Base-by-base conservation (phyloP, 2,329 filamentous ascomycete species). In the Diaporthe eres region DNA sequence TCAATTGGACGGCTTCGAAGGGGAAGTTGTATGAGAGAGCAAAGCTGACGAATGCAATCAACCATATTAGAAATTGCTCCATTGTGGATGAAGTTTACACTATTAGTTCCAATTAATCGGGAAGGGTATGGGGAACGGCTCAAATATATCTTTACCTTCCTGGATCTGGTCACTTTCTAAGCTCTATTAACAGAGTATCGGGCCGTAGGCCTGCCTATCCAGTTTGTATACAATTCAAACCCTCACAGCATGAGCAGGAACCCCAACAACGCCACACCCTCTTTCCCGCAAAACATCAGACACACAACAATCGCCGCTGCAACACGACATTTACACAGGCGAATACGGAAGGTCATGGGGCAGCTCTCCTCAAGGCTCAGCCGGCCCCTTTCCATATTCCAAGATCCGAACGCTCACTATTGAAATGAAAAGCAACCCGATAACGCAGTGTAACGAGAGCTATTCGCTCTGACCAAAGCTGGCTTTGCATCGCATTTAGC, bases 1-100 rank as follows among this genome's bases (percentile, higher is more conserved):
- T 73, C 31, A 73, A 51, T 17, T 60, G 51, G 34, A n/a, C 28
- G 15, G 28, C 71, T 51, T 73, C 71, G n/a, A 61, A 73, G 3
- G 71, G 57, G 37, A 68, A 68, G 31, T 68, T 68, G 22, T 68
- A 53, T 39, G 63, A 28, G 13, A 25, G 2, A 4, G 63, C 47
- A 25, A 39, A 51, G 44, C 44, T 25, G 12, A 53, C 22, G 19
- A 68, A 39, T 19, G 19, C 12, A 28, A 39, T 19, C 22, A 28
- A 39, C 12, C 25, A 37, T 7, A 68, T 5, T 10, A 68, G 12
- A 13, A 12, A 19, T 17, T 53, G 63, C 63, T 39, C 31, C 63
- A 68, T 68, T 28, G 22, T 25, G 19, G 53, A 12, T 12, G 28
- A 19, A 19, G 12, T 5, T 3, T 25, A 7, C 6, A 19, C 3